These are phyloP conservation scores for Phytophthora cactorum DNA, from an alignment of 352 stramenopile species.

Conservation along the genomic window DNA sequence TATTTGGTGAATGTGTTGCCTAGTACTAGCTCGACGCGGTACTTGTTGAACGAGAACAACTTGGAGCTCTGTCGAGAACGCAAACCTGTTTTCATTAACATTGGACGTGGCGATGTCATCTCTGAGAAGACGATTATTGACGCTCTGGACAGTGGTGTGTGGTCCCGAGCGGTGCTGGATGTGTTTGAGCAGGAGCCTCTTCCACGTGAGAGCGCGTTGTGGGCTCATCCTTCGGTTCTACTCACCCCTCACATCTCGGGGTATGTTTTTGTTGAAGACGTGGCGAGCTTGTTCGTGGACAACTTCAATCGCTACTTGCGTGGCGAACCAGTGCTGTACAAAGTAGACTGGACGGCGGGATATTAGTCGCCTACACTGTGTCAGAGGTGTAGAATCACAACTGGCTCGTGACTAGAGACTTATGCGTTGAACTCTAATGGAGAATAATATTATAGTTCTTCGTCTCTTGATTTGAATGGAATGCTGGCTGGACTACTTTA, in stretches of 20 bases:
- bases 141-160: slow-evolving; percentile 64
- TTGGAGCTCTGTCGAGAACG: slow-evolving; percentile 53
- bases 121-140: slow-evolving; percentile 57
- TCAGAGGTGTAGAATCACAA: neutral
- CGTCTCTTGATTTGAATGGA: too few relatives aligned
- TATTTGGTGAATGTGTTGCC: slow-evolving; percentile 89
- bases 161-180: slow-evolving; percentile 64
- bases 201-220: slow-evolving; percentile 56
- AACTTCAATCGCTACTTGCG: slow-evolving; percentile 54
- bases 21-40: slow-evolving; percentile 76
- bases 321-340: slow-evolving; percentile 35
- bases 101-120: slow-evolving; percentile 88
- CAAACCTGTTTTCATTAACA: slow-evolving; percentile 89
- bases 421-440: neutral
- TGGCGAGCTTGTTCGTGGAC: slow-evolving; percentile 74
- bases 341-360: slow-evolving; percentile 39
- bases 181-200: slow-evolving; percentile 62
- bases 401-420: neutral
- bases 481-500: too few relatives aligned
- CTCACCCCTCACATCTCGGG: slow-evolving; percentile 86
- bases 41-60: slow-evolving; percentile 63
- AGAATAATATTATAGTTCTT: neutral
- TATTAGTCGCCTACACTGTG: slow-evolving; percentile 20
- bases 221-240: slow-evolving; percentile 59
- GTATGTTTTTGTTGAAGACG: slow-evolving; percentile 71